A percentile compares a stretch with the other conserved stretches of the same genome.
Evolutionary conservation across 768 basidiomycete genomes (phyloP).

Genomic region (Lentinus brumalis): DNA sequence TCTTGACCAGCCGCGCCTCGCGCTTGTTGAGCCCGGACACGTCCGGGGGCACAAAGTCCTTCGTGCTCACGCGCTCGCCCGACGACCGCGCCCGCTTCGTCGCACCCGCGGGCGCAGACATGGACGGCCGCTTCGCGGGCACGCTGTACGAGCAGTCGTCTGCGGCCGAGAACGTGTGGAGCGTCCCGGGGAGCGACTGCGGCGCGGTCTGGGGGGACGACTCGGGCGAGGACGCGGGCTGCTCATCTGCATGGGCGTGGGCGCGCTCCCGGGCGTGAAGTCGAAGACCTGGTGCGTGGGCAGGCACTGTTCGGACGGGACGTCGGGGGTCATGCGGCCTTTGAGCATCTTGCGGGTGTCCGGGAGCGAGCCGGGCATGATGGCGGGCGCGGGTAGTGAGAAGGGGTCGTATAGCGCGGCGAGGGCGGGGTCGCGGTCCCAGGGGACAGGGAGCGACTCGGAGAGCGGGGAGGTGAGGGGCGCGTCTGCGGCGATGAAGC

Average conservation of each 20-base stretch:
- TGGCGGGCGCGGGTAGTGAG: slow-evolving; percentile 37
- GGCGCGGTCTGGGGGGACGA: slow-evolving; percentile 29
- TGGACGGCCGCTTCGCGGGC: slow-evolving; percentile 31
- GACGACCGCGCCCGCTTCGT: slow-evolving; percentile 49
- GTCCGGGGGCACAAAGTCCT: slow-evolving; percentile 88
- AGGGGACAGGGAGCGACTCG: slow-evolving; percentile 43
- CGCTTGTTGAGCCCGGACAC: slow-evolving; percentile 87
- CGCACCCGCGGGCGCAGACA: slow-evolving; percentile 19
- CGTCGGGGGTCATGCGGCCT: slow-evolving; percentile 48
- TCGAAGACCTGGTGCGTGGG: slow-evolving; percentile 78
- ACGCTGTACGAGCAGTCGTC: slow-evolving; percentile 26
- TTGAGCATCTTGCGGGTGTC: slow-evolving; percentile 51
- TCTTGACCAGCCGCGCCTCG: slow-evolving; percentile 89
- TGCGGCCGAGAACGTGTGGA: slow-evolving; percentile 27
- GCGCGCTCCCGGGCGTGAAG: slow-evolving; percentile 42
- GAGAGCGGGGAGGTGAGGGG: slow-evolving; percentile 56
- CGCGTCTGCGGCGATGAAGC: slow-evolving; percentile 59
- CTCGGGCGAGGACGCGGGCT: slow-evolving; percentile 33
- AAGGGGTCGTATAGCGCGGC: slow-evolving; percentile 46
- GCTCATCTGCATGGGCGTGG: slow-evolving; percentile 27
- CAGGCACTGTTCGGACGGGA: slow-evolving; percentile 55
- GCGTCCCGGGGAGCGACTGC: slow-evolving; percentile 34
- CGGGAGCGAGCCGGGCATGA: slow-evolving; percentile 42
- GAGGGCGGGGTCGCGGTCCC: slow-evolving; percentile 51
- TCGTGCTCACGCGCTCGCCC: slow-evolving; percentile 57